Percentiles rank a stretch among this genome's conserved stretches.
phyloP scores from a whole-genome alignment of 163 green algal species.

The Trebouxiophyceae sp. region DNA sequence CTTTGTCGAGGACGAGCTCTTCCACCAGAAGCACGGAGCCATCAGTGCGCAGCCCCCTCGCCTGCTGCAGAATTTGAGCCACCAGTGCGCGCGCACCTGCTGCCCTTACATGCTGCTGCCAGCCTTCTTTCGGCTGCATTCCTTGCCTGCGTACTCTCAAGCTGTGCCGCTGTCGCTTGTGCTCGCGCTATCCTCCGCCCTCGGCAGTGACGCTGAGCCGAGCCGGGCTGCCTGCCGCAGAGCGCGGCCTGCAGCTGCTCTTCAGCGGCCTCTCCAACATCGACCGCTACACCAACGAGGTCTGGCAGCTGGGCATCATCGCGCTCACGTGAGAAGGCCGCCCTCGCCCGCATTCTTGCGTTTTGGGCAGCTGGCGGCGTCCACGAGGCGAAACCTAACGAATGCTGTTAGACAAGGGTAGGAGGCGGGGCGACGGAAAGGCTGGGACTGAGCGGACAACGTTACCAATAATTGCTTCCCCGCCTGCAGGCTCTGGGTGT shows the following conservation, averaged over 20 bases:
- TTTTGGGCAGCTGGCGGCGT: neutral
- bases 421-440: neutral
- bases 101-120: too few relatives aligned
- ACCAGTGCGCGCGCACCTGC: too few relatives aligned
- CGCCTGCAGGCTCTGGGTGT: conserved; percentile 17
- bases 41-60: conserved; percentile 1
- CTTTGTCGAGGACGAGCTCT: conserved; percentile 9
- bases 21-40: neutral
- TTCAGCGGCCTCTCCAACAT: neutral
- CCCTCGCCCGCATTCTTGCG: neutral
- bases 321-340: conserved; percentile 4
- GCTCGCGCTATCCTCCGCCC: too few relatives aligned
- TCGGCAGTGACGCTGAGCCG: neutral
- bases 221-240: neutral
- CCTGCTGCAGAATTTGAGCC: neutral
- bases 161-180: too few relatives aligned
- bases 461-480: neutral
- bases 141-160: too few relatives aligned
- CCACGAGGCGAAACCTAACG: too few relatives aligned
- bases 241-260: neutral
- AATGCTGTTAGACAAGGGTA: neutral
- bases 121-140: too few relatives aligned
- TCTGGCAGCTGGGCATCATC: neutral
- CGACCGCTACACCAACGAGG: neutral
- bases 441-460: neutral